Conservation (phyloP, 1,139 yeast genomes). For the Pichia sp. region DNA sequence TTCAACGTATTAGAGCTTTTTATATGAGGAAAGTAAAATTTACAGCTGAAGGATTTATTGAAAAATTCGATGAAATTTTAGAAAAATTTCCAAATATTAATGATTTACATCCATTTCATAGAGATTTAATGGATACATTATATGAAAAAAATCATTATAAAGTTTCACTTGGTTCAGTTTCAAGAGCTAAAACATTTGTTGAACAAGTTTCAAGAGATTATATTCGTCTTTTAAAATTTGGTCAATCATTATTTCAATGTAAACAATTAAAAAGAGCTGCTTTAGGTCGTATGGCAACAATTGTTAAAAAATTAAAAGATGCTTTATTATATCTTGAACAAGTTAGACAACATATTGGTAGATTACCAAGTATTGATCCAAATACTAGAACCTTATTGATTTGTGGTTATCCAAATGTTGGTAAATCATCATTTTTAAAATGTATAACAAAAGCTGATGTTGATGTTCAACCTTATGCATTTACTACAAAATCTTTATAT, state of each 20-base stretch:
- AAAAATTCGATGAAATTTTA: constrained; percentile 79
- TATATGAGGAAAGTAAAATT: constrained; percentile 96
- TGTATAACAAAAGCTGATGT: constrained; percentile 97
- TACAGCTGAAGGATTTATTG: constrained; percentile 93
- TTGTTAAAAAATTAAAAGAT: constrained; percentile 89
- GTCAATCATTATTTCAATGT: constrained; percentile 97
- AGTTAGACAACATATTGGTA: constrained; percentile 98
- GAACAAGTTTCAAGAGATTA: constrained; percentile 97
- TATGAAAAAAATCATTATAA: constrained; percentile 98
- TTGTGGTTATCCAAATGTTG: constrained; percentile 99
- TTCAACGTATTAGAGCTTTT: constrained; percentile 94
- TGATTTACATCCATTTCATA: constrained; percentile 97
- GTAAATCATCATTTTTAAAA: constrained; percentile 90
- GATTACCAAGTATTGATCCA: constrained; percentile 97
- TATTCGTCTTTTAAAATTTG: constrained; percentile 86
- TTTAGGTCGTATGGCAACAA: constrained; percentile 98
- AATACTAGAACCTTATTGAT: constrained; percentile 94
- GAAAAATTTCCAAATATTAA: constrained; percentile 93
- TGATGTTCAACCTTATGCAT: constrained; percentile 98
- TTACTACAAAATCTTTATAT: constrained; percentile 90
- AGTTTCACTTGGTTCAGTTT: constrained; percentile 92
- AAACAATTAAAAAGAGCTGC: constrained; percentile 98
- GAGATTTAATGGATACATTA: constrained; percentile 95
- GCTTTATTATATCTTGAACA: constrained; percentile 91
- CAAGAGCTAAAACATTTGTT: constrained; percentile 87